Base-by-base conservation (phyloP, 2,329 filamentous ascomycete genomes). In the Coleophoma crateriformis region DNA sequence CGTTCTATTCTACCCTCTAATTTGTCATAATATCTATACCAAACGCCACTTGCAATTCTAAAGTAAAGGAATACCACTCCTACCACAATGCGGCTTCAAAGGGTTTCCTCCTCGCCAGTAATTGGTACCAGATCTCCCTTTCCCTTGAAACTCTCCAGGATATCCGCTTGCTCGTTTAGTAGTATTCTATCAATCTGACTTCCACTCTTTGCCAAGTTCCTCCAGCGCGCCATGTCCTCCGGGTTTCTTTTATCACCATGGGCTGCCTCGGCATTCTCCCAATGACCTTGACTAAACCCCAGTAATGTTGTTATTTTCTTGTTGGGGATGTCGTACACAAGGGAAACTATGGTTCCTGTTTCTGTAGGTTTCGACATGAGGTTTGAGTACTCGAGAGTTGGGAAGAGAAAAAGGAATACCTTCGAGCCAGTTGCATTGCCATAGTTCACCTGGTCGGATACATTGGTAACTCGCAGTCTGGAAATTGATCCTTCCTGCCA, bases 401-500 rank as follows among this genome's bases (percentile, higher is more conserved):
- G 5, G 32, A 32, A 33, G 19, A 34, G 22, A 17, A 22, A 44
- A 19, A 33, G 4, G 45, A 42, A 44, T 40, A 51, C 50, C 51
- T 50, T 82, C 77, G 1, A 82, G 70, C 78, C 78, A 82, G 51
- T 78, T 81, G 54, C 75, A 73, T 56, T 82, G 78, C 78, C 78
- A 82, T 1, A 81, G 58, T 60, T 82, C 78, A 2, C 76, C 76
- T 0, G 76, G 73, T 0, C 78, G 70, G 27, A 82, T 73, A 61
- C 78, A 82, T 58, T 81, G 78, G 56, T 77, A 82, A 1, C 72
- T 75, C 12, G 71, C 75, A 1, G 71, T 69, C 55, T 81, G 77
- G 60, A 72, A 79, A 61, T 79, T 79, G 46, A 67, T 64, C 3
- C 76, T 70, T 2, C 77, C 76, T 0, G 73, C 72, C 78, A 82